Base-by-base conservation (phyloP, 805 yeast species). In the Metschnikowia proteae region DNA sequence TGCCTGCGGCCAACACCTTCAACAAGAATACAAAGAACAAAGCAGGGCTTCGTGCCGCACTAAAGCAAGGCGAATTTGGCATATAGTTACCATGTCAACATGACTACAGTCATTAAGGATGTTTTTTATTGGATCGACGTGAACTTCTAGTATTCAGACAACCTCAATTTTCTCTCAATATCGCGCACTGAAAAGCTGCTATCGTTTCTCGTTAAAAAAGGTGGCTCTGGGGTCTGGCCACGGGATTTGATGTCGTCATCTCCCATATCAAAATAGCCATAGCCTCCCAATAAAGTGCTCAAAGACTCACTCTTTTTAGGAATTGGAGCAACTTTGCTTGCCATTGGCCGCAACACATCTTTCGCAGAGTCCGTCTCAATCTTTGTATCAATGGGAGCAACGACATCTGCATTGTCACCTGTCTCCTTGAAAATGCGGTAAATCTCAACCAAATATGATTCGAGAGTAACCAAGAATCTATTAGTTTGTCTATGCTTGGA, bases 41-140 rank as follows among this genome's bases (percentile, higher is more conserved):
- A 57, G 83, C 80, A 37, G 73, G 76, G 46, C 71, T 86, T 39
- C 74, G 89, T 56, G 76, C 81, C 45, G 87, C 88, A 1, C 74
- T 86, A 43, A 78, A 79, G 58, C 81, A 79, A 48, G 86, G 86
- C 29, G 76, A 76, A 47, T 86, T 84, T 67, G 92, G 92, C 40
- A 83, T 86, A 33, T 84, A 66, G 25, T 17, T 1, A 17, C 17
- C 1, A 17, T 17, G 17, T 17, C 28, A 35, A 22, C 2, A 6
- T 5, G 33, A 31, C 11, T 29, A 29, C 31, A 8, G 4, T 29
- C 13, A 11, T 11, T 28, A n/a, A 26, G 13, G 17, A 27, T 10
- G 13, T 35, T 22, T 17, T 17, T n/a, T 3, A 29, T 13, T 34
- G 5, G 22, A 23, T 27, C 22, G 25, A 27, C 9, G 7, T 61